Base-by-base conservation (phyloP, 805 yeast genomes). In the Huiozyma sinensis region DNA sequence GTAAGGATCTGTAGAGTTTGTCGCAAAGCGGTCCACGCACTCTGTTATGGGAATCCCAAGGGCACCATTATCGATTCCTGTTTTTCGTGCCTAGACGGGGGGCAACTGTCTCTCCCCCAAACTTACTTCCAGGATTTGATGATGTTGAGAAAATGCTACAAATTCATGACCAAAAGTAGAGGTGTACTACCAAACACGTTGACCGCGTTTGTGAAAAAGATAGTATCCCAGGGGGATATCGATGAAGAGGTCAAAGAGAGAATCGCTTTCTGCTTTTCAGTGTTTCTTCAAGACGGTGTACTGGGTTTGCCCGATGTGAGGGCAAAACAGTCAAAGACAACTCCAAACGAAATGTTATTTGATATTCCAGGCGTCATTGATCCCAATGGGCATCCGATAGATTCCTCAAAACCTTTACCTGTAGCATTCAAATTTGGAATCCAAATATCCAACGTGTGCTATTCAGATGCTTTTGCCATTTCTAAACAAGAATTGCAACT, bases 71-170 rank as follows among this genome's bases (percentile, higher is more conserved):
- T 55, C 10, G 17, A 7, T 32, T 44, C 52, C 44, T 66, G 66
- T 44, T 43, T 61, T 39, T 38, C 54, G 1, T 62, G 70, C 43
- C 45, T 60, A 27, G 46, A 50, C 28, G 50, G 48, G 7, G 30
- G 56, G 24, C 34, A 50, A 4, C 49, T 57, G 5, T 51, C 56
- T 9, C 11, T 8, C 3, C 8, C 11, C 3, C 12, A 7, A 7
- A 8, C 11, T 28, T 11, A 8, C 6, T 42, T 42, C 40, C 35
- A 50, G 28, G 51, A 61, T 11, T 47, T 71, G 31, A 57, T 68
- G 63, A 56, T 65, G 42, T 36, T 60, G 3, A 61, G 76, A 47
- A 65, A 61, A 42, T 48, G 66, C 13, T 66, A 55, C 52, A 52
- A 61, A 38, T 49, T 56, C 9, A 39, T 65, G 12, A 47, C 48